These are phyloP conservation scores for Thraustochytrium aureum DNA, from an alignment of 352 stramenopile species.

Conservation along the genomic window DNA sequence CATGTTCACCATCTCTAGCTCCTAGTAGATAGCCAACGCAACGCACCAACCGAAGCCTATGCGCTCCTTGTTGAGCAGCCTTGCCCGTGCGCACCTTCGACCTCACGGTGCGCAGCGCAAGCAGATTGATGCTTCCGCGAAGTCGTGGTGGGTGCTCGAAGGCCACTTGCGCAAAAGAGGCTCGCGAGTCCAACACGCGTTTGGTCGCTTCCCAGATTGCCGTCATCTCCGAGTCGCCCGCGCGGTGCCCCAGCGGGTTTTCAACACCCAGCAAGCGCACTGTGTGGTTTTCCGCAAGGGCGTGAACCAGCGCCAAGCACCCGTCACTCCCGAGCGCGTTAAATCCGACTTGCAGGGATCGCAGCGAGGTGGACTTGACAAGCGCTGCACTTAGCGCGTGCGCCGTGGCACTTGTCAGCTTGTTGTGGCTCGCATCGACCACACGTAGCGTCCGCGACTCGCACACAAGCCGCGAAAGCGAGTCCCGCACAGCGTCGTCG, in stretches of 20 bases:
- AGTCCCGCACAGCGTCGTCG: not conserved
- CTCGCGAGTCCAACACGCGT: not conserved
- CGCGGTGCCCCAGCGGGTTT: not conserved
- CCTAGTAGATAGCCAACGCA: no score
- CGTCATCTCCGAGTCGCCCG: not conserved
- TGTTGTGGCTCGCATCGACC: not conserved
- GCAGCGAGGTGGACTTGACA: not conserved
- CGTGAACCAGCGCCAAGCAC: not conserved
- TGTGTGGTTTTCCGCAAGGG: not conserved
- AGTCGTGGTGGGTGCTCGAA: not conserved
- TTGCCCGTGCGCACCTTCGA: no score
- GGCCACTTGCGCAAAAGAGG: not conserved
- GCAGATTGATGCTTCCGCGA: no score
- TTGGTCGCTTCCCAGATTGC: not conserved
- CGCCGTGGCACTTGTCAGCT: not conserved
- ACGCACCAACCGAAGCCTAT: no score
- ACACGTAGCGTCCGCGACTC: not conserved
- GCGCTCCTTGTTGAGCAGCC: no score
- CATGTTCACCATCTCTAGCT: no score
- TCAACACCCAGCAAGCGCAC: constrained; percentile 1
- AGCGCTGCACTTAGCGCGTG: not conserved
- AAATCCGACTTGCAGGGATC: constrained; percentile 7
- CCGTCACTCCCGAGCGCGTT: not conserved
- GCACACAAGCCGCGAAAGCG: not conserved
- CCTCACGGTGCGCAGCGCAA: no score